phyloP scores from a whole-genome alignment of 164 flowering plant genomes.

The Cinnamomum micranthum region DNA sequence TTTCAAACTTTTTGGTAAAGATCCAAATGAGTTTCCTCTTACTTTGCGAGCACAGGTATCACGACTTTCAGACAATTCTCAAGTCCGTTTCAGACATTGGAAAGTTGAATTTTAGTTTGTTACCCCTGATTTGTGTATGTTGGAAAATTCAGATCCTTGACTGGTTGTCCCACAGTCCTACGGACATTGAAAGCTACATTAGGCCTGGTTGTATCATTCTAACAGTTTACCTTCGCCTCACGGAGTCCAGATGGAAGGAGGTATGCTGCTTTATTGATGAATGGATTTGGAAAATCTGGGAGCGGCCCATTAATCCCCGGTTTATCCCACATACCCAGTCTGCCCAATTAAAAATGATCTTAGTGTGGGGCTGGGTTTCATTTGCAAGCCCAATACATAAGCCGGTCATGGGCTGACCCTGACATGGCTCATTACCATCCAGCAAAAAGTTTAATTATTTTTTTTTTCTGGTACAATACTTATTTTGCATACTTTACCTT shows the following conservation, averaged over 20 bases:
- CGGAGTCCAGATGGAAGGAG: constrained; percentile 61
- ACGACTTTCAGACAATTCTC: not conserved
- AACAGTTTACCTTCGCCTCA: constrained; percentile 59
- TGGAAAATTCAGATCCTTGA: constrained; percentile 55
- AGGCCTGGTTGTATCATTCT: constrained; percentile 80
- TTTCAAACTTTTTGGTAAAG: constrained; percentile 83
- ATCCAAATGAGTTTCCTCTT: constrained; percentile 66
- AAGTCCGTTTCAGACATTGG: not conserved
- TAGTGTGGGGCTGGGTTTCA: no score
- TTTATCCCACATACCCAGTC: no score
- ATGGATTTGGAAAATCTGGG: not conserved
- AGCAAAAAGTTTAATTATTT: not conserved
- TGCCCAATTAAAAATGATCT: no score
- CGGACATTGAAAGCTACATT: constrained; percentile 82
- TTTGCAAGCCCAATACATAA: no score
- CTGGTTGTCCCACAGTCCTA: constrained; percentile 85
- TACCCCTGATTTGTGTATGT: not conserved
- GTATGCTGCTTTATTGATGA: constrained; percentile 25
- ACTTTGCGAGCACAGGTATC: constrained; percentile 56
- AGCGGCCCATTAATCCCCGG: no score
- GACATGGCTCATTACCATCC: not conserved
- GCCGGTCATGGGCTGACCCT: not conserved
- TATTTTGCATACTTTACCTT: constrained; percentile 1
- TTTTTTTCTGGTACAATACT: not conserved
- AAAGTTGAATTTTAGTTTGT: not conserved